A percentile compares a stretch with the other conserved stretches of the same genome.
phyloP scores from a whole-genome alignment of 257 asterid genomes.

The Euphrasia confusa region DNA sequence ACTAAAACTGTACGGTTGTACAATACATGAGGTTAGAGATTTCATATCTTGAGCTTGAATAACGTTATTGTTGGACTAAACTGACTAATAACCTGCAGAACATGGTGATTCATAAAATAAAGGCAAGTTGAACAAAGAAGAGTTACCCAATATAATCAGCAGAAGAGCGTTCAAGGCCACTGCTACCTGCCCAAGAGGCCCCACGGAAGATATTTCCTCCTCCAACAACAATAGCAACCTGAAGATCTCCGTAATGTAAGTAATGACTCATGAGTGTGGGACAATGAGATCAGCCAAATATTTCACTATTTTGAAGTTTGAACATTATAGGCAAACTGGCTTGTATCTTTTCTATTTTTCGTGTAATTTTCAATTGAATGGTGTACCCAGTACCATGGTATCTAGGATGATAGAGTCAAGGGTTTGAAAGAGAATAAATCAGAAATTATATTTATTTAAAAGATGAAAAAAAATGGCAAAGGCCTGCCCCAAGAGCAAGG shows the following conservation, averaged over 20 bases:
- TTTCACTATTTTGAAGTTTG: slow-evolving; percentile 3
- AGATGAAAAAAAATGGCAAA: too few relatives aligned
- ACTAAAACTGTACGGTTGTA: background rate
- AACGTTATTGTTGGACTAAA: background rate
- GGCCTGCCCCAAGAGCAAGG: too few relatives aligned
- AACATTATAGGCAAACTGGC: slow-evolving; percentile 4
- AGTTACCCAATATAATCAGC: slow-evolving; percentile 93
- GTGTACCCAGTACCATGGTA: slow-evolving; percentile 8
- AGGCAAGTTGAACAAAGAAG: slow-evolving; percentile 14
- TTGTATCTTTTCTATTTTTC: background rate
- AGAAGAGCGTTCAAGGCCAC: slow-evolving; percentile 89
- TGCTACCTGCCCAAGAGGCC: slow-evolving; percentile 83
- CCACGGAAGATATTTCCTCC: slow-evolving; percentile 95
- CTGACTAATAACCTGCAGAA: slow-evolving; percentile 1
- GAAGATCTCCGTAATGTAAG: slow-evolving; percentile 22
- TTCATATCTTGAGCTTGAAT: slow-evolving; percentile 3
- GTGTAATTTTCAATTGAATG: slow-evolving; percentile 4
- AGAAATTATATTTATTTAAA: too few relatives aligned
- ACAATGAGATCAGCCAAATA: slow-evolving; percentile 9
- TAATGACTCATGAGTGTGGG: slow-evolving; percentile 3
- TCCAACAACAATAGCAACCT: slow-evolving; percentile 90
- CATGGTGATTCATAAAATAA: slow-evolving; percentile 1
- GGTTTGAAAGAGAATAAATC: too few relatives aligned
- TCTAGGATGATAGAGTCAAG: background rate
- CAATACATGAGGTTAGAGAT: background rate